These are phyloP conservation scores for Microstegium vimineum DNA, from an alignment of 176 grass and related monocot genomes.

Conservation along the genomic window DNA sequence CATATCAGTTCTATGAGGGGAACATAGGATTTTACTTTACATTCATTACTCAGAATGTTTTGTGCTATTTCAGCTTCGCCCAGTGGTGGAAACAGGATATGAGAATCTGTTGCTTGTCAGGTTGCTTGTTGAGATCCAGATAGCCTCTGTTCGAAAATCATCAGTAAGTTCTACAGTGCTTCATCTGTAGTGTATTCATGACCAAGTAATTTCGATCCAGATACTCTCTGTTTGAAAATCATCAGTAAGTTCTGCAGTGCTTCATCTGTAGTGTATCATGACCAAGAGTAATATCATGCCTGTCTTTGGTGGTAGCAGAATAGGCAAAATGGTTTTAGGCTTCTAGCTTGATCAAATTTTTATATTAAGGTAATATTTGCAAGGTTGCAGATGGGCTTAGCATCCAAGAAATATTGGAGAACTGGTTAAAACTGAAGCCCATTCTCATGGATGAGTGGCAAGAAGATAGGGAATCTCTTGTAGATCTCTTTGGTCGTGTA, in stretches of 20 bases:
- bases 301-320: not conserved
- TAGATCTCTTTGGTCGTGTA: constrained; percentile 79
- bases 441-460: constrained; percentile 72
- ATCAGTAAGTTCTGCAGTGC: no score
- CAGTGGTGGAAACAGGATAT: constrained; percentile 93
- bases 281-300: constrained; percentile 9
- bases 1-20: not conserved
- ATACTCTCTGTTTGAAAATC: no score
- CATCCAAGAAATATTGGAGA: constrained; percentile 66
- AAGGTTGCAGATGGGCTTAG: constrained; percentile 91
- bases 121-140: constrained; percentile 71
- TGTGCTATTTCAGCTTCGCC: constrained; percentile 62
- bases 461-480: constrained; percentile 71
- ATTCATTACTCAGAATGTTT: constrained; percentile 1
- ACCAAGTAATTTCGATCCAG: no score
- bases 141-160: constrained; percentile 62
- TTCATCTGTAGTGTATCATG: no score
- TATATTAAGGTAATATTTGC: constrained; percentile 30
- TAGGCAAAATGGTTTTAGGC: constrained; percentile 16
- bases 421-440: constrained; percentile 76
- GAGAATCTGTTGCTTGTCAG: constrained; percentile 95
- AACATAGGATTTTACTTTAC: not conserved
- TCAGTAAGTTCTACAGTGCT: constrained; percentile 47
- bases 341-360: no score
- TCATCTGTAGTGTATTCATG: not conserved